Evolutionary conservation across 2,329 filamentous ascomycete genomes (phyloP).

Genomic region (Fusarium brevicatenulatum): DNA sequence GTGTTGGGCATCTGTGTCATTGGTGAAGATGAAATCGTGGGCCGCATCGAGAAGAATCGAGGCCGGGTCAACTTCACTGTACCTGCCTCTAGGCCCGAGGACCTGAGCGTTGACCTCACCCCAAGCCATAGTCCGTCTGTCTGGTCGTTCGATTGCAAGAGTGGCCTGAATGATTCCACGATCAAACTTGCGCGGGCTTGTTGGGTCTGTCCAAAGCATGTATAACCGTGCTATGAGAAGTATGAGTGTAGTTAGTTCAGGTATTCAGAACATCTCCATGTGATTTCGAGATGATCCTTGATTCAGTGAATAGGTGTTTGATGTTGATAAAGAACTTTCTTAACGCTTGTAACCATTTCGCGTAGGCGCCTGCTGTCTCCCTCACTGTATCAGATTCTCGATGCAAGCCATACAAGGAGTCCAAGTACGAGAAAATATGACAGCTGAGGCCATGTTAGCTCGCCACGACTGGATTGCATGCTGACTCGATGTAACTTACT

Average conservation of each 20-base stretch:
- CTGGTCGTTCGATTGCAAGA: not conserved
- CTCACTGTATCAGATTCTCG: not conserved
- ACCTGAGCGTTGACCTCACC: not conserved
- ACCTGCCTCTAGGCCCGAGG: not conserved
- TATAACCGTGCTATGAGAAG: not conserved
- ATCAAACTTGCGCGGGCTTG: constrained; percentile 1
- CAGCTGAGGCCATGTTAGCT: not conserved
- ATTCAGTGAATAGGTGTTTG: not conserved
- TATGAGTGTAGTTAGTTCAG: not conserved
- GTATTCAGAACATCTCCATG: not conserved
- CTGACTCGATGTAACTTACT: not conserved
- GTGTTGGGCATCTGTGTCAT: not conserved
- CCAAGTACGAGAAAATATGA: not conserved
- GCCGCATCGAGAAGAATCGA: not conserved
- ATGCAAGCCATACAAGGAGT: not conserved
- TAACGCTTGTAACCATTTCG: not conserved
- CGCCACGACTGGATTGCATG: accelerated
- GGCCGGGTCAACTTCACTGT: constrained; percentile 1
- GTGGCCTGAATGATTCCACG: not conserved
- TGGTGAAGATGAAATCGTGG: not conserved
- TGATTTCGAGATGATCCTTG: accelerated
- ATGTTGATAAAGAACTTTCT: too few species aligned
- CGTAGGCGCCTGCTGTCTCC: not conserved
- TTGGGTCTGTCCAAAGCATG: not conserved
- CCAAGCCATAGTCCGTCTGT: not conserved